These are phyloP conservation scores for Sanguinoderma infundibulare DNA, from an alignment of 1,284 basidiomycete genomes.

Conservation along the genomic window DNA sequence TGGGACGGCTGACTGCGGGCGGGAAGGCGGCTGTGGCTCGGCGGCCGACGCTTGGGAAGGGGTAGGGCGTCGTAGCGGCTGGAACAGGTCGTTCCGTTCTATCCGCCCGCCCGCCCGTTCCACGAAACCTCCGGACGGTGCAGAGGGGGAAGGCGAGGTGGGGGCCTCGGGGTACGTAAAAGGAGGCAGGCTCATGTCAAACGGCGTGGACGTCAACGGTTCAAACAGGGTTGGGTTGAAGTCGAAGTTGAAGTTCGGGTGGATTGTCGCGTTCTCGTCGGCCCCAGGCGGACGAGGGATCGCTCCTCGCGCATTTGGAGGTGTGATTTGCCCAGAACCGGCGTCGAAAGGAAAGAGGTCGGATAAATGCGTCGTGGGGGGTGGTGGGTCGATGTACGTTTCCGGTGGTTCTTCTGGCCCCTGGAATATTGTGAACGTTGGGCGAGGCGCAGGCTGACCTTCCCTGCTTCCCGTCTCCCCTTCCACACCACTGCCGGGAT, in stretches of 20 bases:
- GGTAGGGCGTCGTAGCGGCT: conserved; percentile 30
- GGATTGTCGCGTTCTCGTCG: conserved; percentile 47
- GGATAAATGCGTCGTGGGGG: conserved; percentile 47
- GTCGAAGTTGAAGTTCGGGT: conserved; percentile 48
- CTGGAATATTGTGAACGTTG: conserved; percentile 35
- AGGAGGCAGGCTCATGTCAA: conserved; percentile 37
- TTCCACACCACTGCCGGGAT: neutral
- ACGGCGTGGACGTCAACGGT: conserved; percentile 57
- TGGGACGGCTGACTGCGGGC: conserved; percentile 12
- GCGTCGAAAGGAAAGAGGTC: conserved; percentile 51
- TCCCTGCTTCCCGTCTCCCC: conserved; percentile 12
- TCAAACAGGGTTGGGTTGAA: conserved; percentile 43
- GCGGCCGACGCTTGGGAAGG: conserved; percentile 11
- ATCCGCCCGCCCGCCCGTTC: conserved; percentile 35
- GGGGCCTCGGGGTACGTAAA: conserved; percentile 72
- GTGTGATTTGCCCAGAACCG: conserved; percentile 22
- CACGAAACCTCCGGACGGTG: conserved; percentile 30
- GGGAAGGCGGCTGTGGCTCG: conserved; percentile 11
- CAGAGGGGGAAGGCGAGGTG: conserved; percentile 66
- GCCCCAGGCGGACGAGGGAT: conserved; percentile 45
- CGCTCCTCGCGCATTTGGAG: conserved; percentile 28
- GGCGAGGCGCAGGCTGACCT: conserved; percentile 18
- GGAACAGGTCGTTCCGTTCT: conserved; percentile 36
- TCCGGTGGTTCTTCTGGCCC: conserved; percentile 38
- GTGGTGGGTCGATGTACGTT: conserved; percentile 27